These are phyloP conservation scores for Crinitomyces ghanaensis DNA, from an alignment of 805 yeast species.

Conservation along the genomic window DNA sequence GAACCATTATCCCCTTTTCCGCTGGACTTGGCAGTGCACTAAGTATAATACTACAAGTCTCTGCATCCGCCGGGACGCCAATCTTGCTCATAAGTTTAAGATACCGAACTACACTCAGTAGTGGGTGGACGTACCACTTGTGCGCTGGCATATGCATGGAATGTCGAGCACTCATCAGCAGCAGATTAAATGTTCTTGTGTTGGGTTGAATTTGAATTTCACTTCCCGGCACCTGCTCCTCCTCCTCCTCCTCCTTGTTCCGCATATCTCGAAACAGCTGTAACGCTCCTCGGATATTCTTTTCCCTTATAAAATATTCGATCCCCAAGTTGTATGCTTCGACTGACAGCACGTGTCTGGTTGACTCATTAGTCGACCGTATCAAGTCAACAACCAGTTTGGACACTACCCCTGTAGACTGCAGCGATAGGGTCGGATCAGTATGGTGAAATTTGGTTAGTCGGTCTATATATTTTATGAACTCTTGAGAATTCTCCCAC, in stretches of 20 bases:
- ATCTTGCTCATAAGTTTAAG: slow-evolving; percentile 10
- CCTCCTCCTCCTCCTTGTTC: background rate
- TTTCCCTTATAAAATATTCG: slow-evolving; percentile 10
- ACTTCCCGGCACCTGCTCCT: background rate
- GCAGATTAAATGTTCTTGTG: slow-evolving; percentile 12
- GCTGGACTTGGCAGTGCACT: slow-evolving; percentile 4
- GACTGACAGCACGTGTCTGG: slow-evolving; percentile 6
- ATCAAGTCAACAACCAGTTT: slow-evolving; percentile 11
- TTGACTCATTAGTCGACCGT: slow-evolving; percentile 12
- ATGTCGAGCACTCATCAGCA: slow-evolving; percentile 8
- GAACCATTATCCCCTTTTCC: slow-evolving; percentile 4
- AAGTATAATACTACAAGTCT: slow-evolving; percentile 17
- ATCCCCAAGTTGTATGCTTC: slow-evolving; percentile 16
- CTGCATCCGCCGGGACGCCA: slow-evolving; percentile 10
- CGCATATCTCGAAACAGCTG: slow-evolving; percentile 14
- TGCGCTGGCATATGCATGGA: slow-evolving; percentile 1
- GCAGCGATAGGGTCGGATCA: background rate
- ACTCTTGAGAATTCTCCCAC: slow-evolving; percentile 4
- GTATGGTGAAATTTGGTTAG: slow-evolving; percentile 5
- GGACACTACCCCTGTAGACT: slow-evolving; percentile 4
- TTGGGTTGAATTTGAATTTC: slow-evolving; percentile 4
- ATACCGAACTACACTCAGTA: slow-evolving; percentile 3
- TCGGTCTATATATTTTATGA: slow-evolving; percentile 3
- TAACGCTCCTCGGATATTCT: slow-evolving; percentile 11
- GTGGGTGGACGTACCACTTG: slow-evolving; percentile 10